Evolutionary conservation across 495 filamentous ascomycete species (phyloP).

Genomic region (Talaromyces wortmannii): DNA sequence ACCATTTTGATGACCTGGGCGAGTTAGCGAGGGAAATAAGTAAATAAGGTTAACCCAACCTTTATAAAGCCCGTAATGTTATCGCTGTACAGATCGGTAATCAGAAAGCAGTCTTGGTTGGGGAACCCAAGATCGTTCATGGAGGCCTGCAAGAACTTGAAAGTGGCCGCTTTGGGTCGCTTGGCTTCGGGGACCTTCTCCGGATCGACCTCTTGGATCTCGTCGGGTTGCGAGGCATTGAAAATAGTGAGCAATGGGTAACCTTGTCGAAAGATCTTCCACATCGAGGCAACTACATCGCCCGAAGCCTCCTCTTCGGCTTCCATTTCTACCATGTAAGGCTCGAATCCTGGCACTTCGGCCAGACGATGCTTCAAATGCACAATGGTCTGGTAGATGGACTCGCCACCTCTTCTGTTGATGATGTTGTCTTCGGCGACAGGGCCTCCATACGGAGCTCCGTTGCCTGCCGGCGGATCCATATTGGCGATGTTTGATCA

Average conservation of each 20-base stretch:
- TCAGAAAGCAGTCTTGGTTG: conserved; percentile 78
- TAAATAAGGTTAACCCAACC: conserved; percentile 35
- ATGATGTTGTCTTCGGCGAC: conserved; percentile 86
- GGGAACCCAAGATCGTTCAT: conserved; percentile 67
- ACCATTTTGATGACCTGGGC: conserved; percentile 64
- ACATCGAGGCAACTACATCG: conserved; percentile 85
- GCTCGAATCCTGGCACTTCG: conserved; percentile 76
- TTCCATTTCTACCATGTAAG: conserved; percentile 57
- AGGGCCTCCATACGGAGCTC: conserved; percentile 56
- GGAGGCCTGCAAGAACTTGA: conserved; percentile 65
- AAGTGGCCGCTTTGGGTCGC: conserved; percentile 61
- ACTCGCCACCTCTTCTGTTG: conserved; percentile 87
- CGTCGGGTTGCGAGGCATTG: conserved; percentile 66
- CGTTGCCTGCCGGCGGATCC: conserved; percentile 18
- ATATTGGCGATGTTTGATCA: conserved; percentile 7
- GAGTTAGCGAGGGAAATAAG: background rate
- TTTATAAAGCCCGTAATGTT: conserved; percentile 98
- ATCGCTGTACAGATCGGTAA: conserved; percentile 84
- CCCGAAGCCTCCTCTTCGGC: conserved; percentile 51
- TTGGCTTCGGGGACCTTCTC: conserved; percentile 53
- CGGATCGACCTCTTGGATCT: conserved; percentile 57
- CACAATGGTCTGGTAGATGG: conserved; percentile 92
- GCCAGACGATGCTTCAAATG: conserved; percentile 71
- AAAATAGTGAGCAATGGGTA: conserved; percentile 83
- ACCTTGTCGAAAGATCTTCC: conserved; percentile 80